phyloP scores from a whole-genome alignment of 345 rosid genomes.

The Punica granatum region DNA sequence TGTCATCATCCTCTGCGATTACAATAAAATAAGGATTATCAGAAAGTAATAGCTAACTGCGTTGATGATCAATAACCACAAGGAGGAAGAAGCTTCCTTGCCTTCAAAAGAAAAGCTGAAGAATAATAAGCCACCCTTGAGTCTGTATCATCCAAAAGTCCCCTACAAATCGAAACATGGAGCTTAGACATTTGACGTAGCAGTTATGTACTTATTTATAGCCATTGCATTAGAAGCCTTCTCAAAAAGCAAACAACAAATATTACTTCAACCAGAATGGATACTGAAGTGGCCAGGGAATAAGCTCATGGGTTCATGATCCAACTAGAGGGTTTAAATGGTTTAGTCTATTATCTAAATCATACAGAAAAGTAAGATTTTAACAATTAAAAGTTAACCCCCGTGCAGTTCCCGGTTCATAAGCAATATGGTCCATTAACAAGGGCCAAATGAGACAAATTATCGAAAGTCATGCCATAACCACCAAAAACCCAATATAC shows the following conservation, averaged over 20 bases:
- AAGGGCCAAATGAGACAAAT: background rate
- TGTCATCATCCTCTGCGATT: constrained; percentile 96
- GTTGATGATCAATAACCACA: background rate
- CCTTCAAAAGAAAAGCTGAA: constrained; percentile 95
- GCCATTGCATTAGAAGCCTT: background rate
- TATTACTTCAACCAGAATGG: background rate
- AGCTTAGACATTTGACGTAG: background rate
- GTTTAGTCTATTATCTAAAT: background rate
- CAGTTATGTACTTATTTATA: background rate
- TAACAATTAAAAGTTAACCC: background rate
- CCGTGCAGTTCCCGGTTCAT: background rate
- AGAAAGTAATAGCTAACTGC: constrained; percentile 8
- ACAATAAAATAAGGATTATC: constrained; percentile 15
- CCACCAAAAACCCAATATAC: constrained; percentile 28
- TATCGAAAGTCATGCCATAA: background rate
- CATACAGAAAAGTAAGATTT: background rate
- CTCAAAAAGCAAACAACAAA: background rate
- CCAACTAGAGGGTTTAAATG: background rate
- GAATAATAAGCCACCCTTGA: constrained; percentile 96
- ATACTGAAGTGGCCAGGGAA: background rate
- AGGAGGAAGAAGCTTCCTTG: constrained; percentile 25
- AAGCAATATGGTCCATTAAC: background rate
- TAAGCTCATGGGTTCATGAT: background rate
- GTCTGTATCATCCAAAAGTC: constrained; percentile 89
- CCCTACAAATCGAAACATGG: constrained; percentile 44